phyloP scores from a whole-genome alignment of 208 protist species.

The Leishmania amazonensis region DNA sequence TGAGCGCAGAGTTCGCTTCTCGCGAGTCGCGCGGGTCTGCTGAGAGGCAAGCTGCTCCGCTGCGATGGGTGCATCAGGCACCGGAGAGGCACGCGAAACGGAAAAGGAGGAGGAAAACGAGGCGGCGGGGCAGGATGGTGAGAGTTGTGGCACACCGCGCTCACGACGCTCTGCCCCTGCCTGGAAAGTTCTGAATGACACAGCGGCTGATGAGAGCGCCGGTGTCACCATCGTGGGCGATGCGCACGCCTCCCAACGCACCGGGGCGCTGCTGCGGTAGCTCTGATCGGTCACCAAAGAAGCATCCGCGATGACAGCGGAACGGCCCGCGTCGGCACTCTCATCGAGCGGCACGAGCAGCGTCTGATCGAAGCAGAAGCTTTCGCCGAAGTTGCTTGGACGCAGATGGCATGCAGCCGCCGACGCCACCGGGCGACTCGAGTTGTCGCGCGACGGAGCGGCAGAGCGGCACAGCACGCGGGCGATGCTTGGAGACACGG shows the following conservation, averaged over 20 bases:
- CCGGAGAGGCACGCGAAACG: slow-evolving; percentile 17
- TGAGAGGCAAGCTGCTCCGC: slow-evolving; percentile 24
- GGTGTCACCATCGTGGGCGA: slow-evolving; percentile 16
- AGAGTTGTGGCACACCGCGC: slow-evolving; percentile 11
- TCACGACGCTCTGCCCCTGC: slow-evolving; percentile 1
- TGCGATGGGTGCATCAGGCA: slow-evolving; percentile 17
- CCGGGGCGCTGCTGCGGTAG: slow-evolving; percentile 21
- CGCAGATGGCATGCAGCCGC: background rate
- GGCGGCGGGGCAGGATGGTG: background rate
- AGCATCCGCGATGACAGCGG: slow-evolving; percentile 8
- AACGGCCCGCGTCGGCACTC: slow-evolving; percentile 8
- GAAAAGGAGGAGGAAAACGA: slow-evolving; percentile 4
- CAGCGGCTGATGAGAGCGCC: slow-evolving; percentile 3
- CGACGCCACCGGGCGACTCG: background rate
- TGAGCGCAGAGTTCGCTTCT: slow-evolving; percentile 14
- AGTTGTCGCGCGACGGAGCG: slow-evolving; percentile 18
- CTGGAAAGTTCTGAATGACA: slow-evolving; percentile 11
- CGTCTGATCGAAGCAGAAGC: slow-evolving; percentile 41
- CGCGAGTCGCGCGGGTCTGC: slow-evolving; percentile 23
- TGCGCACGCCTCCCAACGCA: slow-evolving; percentile 14
- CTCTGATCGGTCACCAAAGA: slow-evolving; percentile 9
- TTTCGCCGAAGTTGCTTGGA: slow-evolving; percentile 21
- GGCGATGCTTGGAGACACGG: slow-evolving; percentile 26
- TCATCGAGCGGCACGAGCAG: slow-evolving; percentile 36
- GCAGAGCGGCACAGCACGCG: slow-evolving; percentile 30